A percentile compares a stretch with the other conserved stretches of the same genome.
These are phyloP conservation scores for Epichloe glyceriae DNA, from an alignment of 2,329 filamentous ascomycete species.

Conservation along the genomic window DNA sequence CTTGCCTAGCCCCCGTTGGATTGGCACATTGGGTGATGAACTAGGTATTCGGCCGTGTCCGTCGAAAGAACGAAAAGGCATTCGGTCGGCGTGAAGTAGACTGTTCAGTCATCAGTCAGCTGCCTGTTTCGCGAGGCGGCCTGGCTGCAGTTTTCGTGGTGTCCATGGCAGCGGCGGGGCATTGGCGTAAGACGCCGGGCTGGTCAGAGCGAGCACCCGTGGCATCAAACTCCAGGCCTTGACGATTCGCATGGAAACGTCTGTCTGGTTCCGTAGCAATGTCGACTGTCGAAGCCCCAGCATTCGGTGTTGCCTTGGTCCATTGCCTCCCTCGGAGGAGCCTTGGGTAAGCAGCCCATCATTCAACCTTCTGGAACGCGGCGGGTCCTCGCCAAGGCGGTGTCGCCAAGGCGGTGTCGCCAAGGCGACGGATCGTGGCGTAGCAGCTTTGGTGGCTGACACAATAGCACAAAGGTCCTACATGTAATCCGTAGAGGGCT, in stretches of 20 bases:
- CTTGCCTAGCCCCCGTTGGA: background rate
- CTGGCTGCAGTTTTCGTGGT: background rate
- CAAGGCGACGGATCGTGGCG: background rate
- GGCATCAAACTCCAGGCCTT: no score
- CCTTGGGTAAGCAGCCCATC: background rate
- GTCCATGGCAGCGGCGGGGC: no score
- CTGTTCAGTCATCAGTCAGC: conserved; percentile 1
- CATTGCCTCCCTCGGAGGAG: background rate
- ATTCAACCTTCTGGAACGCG: background rate
- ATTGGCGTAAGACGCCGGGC: no score
- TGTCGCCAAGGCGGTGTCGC: no score
- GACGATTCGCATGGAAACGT: no score
- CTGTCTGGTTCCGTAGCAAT: no score
- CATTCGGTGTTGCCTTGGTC: background rate
- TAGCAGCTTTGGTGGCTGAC: background rate
- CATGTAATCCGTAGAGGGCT: background rate
- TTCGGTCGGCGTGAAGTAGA: background rate
- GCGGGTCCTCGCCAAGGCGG: background rate
- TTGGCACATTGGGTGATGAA: no score
- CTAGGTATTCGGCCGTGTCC: background rate
- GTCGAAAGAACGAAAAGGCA: background rate
- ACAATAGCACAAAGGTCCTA: background rate
- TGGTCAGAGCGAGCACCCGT: no score
- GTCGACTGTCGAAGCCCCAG: no score
- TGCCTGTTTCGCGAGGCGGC: background rate